phyloP scores from a whole-genome alignment of 345 rosid species.

The Anacardium occidentale region DNA sequence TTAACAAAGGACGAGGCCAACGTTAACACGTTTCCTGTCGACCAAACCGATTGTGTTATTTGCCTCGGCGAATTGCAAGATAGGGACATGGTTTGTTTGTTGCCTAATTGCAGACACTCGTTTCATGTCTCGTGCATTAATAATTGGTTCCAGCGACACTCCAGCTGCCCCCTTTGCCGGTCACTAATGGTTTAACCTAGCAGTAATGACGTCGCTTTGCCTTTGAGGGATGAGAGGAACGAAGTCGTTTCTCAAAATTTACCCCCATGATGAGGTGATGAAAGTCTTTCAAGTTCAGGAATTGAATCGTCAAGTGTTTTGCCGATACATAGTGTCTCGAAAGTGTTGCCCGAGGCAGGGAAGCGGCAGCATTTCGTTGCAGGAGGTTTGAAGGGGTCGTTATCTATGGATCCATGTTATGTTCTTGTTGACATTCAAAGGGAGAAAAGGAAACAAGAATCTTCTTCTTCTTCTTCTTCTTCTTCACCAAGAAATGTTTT shows the following conservation, averaged over 20 bases:
- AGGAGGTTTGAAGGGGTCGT: conserved; percentile 27
- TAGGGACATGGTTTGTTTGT: conserved; percentile 48
- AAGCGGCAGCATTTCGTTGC: not conserved
- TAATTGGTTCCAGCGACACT: conserved; percentile 59
- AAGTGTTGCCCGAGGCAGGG: conserved; percentile 21
- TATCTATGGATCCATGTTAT: conserved; percentile 40
- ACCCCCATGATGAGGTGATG: not conserved
- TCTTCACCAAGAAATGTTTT: conserved; percentile 5
- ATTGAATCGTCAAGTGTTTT: conserved; percentile 1
- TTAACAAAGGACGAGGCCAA: conserved; percentile 2
- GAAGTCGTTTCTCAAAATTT: not conserved
- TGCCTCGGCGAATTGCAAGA: conserved; percentile 53
- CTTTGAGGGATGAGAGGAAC: not conserved
- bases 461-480: not conserved
- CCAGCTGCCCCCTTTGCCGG: conserved; percentile 67
- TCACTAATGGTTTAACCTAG: conserved; percentile 18
- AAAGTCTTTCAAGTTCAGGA: not conserved
- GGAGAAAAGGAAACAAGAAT: conserved; percentile 8
- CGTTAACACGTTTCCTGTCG: not conserved
- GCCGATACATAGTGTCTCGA: conserved; percentile 25
- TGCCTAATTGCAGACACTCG: conserved; percentile 68
- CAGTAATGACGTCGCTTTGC: not conserved
- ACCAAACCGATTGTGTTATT: conserved; percentile 47
- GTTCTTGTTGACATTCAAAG: conserved; percentile 18
- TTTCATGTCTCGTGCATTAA: conserved; percentile 75